Percentiles rank a stretch among this genome's conserved stretches.
Conservation (phyloP, 495 filamentous ascomycete genomes). For the Melanomma pulvis-pyrius region DNA sequence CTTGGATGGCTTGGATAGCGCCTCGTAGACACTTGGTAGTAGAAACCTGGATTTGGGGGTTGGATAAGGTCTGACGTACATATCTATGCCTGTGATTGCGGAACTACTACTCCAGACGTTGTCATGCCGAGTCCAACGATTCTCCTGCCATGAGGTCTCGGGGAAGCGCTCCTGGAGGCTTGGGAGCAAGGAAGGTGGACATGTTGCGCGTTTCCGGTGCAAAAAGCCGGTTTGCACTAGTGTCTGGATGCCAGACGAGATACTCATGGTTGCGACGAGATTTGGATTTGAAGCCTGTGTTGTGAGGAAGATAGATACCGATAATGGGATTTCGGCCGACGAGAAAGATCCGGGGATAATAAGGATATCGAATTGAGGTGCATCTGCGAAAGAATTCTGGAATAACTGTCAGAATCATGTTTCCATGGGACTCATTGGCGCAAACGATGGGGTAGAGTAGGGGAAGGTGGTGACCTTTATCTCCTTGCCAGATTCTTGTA, state of each 20-base stretch:
- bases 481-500: conserved; percentile 20
- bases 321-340: conserved; percentile 4
- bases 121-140: conserved; percentile 19
- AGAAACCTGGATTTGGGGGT: too few species aligned
- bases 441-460: background rate
- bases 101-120: conserved; percentile 30
- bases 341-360: conserved; percentile 30
- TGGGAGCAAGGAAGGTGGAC: conserved; percentile 6
- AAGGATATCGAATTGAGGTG: conserved; percentile 27
- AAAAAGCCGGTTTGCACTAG: conserved; percentile 24
- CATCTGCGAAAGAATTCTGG: conserved; percentile 26
- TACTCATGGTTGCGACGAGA: conserved; percentile 23
- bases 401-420: background rate
- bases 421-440: background rate
- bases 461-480: conserved; percentile 28
- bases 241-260: conserved; percentile 24
- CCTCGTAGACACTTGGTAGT: background rate
- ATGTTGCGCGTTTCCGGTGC: conserved; percentile 20
- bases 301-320: conserved; percentile 17
- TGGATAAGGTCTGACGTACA: conserved; percentile 6
- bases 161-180: conserved; percentile 17
- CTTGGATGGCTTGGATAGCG: background rate
- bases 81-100: conserved; percentile 24
- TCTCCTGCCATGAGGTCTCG: conserved; percentile 24
- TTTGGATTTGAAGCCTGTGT: conserved; percentile 12